phyloP scores from a whole-genome alignment of 2,329 filamentous ascomycete species.

The Elsinoe perseae region DNA sequence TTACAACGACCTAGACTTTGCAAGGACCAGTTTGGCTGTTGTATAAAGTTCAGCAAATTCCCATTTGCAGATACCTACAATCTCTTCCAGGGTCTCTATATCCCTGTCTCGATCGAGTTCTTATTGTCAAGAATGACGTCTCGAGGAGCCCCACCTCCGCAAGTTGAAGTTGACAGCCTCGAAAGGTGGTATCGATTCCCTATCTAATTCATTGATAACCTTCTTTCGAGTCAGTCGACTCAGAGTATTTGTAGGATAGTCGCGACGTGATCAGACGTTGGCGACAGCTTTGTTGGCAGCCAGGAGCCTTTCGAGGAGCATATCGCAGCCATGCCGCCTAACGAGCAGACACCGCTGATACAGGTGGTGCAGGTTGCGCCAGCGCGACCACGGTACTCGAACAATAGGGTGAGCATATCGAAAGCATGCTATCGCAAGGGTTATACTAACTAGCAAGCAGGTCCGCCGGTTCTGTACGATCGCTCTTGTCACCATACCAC shows the following conservation, averaged over 20 bases:
- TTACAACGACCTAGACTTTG: no score
- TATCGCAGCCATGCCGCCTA: conserved; percentile 33
- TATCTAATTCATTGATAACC: neutral
- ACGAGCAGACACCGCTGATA: conserved; percentile 61
- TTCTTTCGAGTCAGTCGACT: neutral
- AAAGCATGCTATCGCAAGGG: neutral
- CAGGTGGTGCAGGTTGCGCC: conserved; percentile 51
- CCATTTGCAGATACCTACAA: neutral
- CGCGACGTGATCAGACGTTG: neutral
- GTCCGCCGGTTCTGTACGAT: conserved; percentile 61
- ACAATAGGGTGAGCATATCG: conserved; percentile 42
- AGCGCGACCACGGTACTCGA: conserved; percentile 34
- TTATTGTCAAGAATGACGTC: conserved; percentile 7
- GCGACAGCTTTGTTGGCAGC: neutral
- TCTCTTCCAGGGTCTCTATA: neutral
- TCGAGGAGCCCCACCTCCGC: conserved; percentile 9
- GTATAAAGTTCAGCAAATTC: neutral
- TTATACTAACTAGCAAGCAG: conserved; percentile 19
- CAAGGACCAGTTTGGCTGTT: no score
- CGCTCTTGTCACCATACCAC: conserved; percentile 35
- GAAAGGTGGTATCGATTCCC: neutral
- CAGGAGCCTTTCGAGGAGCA: neutral
- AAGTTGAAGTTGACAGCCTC: neutral
- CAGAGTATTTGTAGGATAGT: neutral
- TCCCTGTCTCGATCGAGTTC: conserved; percentile 7